Conservation (phyloP, 2,329 filamentous ascomycete species). For the Colletotrichum navitas region DNA sequence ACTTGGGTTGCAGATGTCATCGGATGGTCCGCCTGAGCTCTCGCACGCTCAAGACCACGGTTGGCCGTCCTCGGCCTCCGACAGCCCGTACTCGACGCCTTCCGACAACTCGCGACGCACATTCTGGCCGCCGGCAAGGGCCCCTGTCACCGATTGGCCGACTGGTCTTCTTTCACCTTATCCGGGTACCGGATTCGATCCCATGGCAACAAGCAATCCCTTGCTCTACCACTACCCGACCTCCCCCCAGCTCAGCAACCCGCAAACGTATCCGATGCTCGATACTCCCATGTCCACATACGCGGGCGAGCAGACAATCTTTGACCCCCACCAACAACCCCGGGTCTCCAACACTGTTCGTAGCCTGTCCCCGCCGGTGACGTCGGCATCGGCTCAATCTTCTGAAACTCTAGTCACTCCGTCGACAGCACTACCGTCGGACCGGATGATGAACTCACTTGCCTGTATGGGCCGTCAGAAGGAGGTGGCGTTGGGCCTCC, state of each 20-base stretch:
- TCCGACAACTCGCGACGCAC: constrained; percentile 53
- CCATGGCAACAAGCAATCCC: constrained; percentile 45
- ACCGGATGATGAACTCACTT: constrained; percentile 52
- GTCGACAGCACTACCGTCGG: constrained; percentile 54
- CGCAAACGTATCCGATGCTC: constrained; percentile 52
- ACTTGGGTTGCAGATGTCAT: constrained; percentile 33
- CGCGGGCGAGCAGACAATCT: constrained; percentile 52
- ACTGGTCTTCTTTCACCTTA: constrained; percentile 48
- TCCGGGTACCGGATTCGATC: constrained; percentile 45
- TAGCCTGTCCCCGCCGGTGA: constrained; percentile 62
- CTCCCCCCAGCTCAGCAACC: constrained; percentile 45
- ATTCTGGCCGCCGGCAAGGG: constrained; percentile 44
- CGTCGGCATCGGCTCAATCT: constrained; percentile 58
- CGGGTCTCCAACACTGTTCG: constrained; percentile 59
- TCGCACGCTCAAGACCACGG: constrained; percentile 51
- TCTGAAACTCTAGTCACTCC: constrained; percentile 64
- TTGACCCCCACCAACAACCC: constrained; percentile 52
- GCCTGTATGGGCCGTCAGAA: constrained; percentile 57
- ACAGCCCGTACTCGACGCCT: constrained; percentile 62
- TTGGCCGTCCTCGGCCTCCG: constrained; percentile 60
- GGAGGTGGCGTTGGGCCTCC: constrained; percentile 54
- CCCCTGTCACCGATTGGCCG: constrained; percentile 50
- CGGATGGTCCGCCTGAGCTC: constrained; percentile 38
- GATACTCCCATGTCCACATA: constrained; percentile 54
- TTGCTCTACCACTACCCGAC: constrained; percentile 49